phyloP scores from a whole-genome alignment of 2,329 filamentous ascomycete species.

The Colletotrichum karsti region DNA sequence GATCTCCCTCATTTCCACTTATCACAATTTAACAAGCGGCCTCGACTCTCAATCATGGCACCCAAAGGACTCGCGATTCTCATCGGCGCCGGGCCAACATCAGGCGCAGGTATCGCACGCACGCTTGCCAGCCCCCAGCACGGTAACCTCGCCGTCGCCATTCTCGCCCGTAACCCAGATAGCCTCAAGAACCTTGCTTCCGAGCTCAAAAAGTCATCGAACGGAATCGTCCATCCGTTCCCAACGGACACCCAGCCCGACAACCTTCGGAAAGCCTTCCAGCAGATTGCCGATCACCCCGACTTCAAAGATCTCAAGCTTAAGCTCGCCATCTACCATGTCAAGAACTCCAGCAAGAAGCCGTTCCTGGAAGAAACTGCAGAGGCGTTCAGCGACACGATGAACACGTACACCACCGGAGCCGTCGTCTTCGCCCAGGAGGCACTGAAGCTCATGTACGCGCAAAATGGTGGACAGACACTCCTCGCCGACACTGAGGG shows the following conservation, averaged over 20 bases:
- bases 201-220: slow-evolving; percentile 48
- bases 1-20: too few species aligned
- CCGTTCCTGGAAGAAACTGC: slow-evolving; percentile 63
- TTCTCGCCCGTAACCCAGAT: slow-evolving; percentile 58
- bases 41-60: slow-evolving; percentile 42
- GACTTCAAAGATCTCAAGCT: slow-evolving; percentile 60
- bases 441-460: slow-evolving; percentile 58
- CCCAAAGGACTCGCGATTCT: slow-evolving; percentile 59
- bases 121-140: slow-evolving; percentile 58
- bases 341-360: slow-evolving; percentile 63
- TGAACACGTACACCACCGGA: slow-evolving; percentile 62
- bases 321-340: slow-evolving; percentile 60
- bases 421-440: slow-evolving; percentile 65
- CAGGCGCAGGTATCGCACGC: slow-evolving; percentile 64
- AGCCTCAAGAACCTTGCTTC: slow-evolving; percentile 50
- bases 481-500: slow-evolving; percentile 51
- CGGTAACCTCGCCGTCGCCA: slow-evolving; percentile 63
- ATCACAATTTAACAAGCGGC: background rate
- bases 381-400: slow-evolving; percentile 54
- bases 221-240: slow-evolving; percentile 59
- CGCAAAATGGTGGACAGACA: slow-evolving; percentile 56
- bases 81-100: slow-evolving; percentile 57
- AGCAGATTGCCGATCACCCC: slow-evolving; percentile 54
- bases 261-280: slow-evolving; percentile 56
- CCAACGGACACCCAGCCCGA: slow-evolving; percentile 57